Conservation (phyloP, 345 rosid genomes). For the Syzygium aromaticum region DNA sequence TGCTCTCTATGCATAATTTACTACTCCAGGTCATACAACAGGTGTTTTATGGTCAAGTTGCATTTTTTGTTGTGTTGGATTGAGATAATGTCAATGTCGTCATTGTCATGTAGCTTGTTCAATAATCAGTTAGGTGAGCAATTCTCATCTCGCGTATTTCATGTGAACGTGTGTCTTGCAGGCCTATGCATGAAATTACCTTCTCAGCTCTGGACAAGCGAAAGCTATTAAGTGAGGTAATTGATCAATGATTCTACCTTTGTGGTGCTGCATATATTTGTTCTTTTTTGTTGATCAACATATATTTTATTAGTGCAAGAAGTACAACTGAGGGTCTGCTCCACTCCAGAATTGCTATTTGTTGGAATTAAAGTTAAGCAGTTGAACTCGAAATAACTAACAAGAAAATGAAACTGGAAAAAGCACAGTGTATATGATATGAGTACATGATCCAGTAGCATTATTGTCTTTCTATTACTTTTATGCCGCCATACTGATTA, state of each 20-base stretch:
- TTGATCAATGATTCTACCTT: neutral
- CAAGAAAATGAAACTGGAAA: neutral
- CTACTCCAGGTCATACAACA: neutral
- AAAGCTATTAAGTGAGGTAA: slow-evolving; percentile 90
- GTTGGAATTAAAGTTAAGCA: neutral
- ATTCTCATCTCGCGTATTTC: neutral
- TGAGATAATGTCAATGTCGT: neutral
- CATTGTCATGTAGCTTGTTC: neutral
- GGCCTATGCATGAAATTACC: slow-evolving; percentile 96
- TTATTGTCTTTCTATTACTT: neutral
- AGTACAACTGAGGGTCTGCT: neutral
- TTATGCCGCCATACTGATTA: neutral
- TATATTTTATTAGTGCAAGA: neutral
- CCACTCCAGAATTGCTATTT: neutral
- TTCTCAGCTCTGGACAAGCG: slow-evolving; percentile 94
- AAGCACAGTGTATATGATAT: neutral
- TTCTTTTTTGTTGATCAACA: neutral
- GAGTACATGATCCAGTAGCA: neutral
- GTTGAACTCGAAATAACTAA: neutral
- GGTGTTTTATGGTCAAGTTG: neutral
- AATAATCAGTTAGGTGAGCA: neutral
- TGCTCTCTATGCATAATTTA: neutral
- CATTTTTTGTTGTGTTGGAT: neutral
- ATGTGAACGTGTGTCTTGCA: slow-evolving; percentile 19
- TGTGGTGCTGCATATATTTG: neutral